phyloP scores from a whole-genome alignment of 2,329 filamentous ascomycete species.

The Colletotrichum cordylinicola region DNA sequence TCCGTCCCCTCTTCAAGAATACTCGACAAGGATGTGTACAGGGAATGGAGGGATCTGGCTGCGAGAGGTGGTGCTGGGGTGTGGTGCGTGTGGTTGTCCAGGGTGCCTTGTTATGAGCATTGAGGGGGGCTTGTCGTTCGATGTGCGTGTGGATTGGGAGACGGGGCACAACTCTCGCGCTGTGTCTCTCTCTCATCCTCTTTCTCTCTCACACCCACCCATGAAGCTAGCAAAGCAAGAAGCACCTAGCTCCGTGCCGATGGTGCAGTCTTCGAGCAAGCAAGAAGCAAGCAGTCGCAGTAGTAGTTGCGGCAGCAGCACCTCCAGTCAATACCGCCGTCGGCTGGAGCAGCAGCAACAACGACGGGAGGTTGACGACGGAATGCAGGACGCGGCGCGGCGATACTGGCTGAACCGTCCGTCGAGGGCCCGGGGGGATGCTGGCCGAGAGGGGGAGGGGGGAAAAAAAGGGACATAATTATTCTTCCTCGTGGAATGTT shows the following conservation, averaged over 20 bases:
- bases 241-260: neutral
- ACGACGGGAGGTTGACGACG: neutral
- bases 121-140: slow-evolving; percentile 7
- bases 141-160: neutral
- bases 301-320: neutral
- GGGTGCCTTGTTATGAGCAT: slow-evolving; percentile 10
- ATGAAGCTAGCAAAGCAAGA: neutral
- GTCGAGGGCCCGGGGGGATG: neutral
- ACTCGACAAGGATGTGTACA: neutral
- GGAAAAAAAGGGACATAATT: neutral
- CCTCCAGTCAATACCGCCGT: neutral
- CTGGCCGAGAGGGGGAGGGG: neutral
- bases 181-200: neutral
- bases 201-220: neutral
- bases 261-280: neutral
- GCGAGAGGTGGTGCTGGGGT: neutral
- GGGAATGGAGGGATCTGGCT: slow-evolving; percentile 16
- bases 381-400: neutral
- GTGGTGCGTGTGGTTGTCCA: neutral
- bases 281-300: neutral
- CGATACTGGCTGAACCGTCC: neutral
- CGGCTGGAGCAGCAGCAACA: neutral
- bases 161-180: neutral
- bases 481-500: slow-evolving; percentile 1
- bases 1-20: slow-evolving; percentile 19